Evolutionary conservation across 768 basidiomycete species (phyloP), one percentile per base, ranked within the genome.

Genomic region (Mycena alexandri): DNA sequence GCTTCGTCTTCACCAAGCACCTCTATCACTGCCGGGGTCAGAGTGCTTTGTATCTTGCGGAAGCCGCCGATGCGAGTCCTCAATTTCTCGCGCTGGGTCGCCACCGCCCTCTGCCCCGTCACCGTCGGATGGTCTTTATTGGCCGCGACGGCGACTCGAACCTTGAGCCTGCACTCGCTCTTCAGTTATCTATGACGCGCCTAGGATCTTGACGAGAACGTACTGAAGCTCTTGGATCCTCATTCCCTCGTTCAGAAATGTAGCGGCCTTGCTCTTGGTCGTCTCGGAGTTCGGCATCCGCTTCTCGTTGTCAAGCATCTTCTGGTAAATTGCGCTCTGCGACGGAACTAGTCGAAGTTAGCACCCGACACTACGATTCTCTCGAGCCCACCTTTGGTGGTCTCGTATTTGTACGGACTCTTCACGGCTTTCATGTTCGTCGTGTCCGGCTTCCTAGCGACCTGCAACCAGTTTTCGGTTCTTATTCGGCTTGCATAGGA

Each of bases 221-320:
- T 29, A 60, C 59, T 50, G 59, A 0, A 24, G 17, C 3, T 19
- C 47, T 24, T 60, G 47, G 19, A 60, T 60, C 5, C 14, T 14
- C 1, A 60, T 60, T 3, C 59, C 48, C 2, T 60, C 47, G 19
- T 51, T 38, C 17, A 60, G 13, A 1, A 60, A 36, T 10, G 19
- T n/a, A 1, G 59, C 48, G 34, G 46, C 48, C 48, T 60, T 42
- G 22, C 22, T 42, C 1, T 17, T 16, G 10, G 10, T 3, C 0
- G 34, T 24, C 1, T 4, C 7, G 17, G 9, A 13, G 6, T 17
- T 13, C 2, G 22, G 67, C 72, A 24, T 56, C 43, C 41, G 67
- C 50, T 42, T 12, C 21, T 43, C 24, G 29, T 62, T 50, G 13
- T 14, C 38, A 1, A 60, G 38, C 57, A 58, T 58, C 13, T 58